phyloP scores from a whole-genome alignment of 106 monocot species.

The Triglochin maritima region DNA sequence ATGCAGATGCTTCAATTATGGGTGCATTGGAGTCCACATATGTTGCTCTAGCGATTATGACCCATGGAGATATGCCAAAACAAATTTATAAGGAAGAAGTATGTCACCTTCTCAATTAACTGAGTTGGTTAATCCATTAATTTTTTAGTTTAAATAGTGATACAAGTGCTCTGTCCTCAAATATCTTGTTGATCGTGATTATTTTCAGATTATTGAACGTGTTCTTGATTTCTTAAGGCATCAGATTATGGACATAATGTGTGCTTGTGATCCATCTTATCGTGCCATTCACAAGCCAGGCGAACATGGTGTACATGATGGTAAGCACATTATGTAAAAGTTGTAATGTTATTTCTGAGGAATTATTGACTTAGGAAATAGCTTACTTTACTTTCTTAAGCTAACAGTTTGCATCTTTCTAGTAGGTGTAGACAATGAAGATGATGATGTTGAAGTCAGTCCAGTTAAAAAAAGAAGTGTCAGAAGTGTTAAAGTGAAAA shows the following conservation, averaged over 20 bases:
- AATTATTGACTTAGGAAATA: background rate
- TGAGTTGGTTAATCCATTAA: too few relatives aligned
- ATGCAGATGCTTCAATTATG: conserved; percentile 53
- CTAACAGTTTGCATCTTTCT: background rate
- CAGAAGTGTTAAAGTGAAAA: conserved; percentile 44
- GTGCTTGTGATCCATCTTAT: conserved; percentile 61
- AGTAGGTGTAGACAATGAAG: conserved; percentile 68
- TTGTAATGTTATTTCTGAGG: background rate
- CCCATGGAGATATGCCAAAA: conserved; percentile 90
- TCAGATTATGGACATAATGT: conserved; percentile 69
- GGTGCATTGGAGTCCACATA: conserved; percentile 80
- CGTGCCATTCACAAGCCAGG: conserved; percentile 45
- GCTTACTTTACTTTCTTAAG: background rate
- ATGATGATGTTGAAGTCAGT: conserved; percentile 49
- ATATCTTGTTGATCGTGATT: conserved; percentile 1
- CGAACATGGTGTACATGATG: conserved; percentile 56
- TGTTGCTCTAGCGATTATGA: conserved; percentile 76
- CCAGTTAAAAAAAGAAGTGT: conserved; percentile 53
- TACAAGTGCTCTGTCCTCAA: too few relatives aligned
- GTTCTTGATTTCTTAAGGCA: conserved; percentile 85
- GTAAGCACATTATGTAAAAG: conserved; percentile 13
- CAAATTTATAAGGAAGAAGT: conserved; percentile 97
- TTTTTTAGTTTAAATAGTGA: too few relatives aligned
- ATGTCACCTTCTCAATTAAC: conserved; percentile 5
- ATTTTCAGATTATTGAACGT: conserved; percentile 77